Conservation (phyloP, 805 yeast species). For the Saturnispora galanensis region DNA sequence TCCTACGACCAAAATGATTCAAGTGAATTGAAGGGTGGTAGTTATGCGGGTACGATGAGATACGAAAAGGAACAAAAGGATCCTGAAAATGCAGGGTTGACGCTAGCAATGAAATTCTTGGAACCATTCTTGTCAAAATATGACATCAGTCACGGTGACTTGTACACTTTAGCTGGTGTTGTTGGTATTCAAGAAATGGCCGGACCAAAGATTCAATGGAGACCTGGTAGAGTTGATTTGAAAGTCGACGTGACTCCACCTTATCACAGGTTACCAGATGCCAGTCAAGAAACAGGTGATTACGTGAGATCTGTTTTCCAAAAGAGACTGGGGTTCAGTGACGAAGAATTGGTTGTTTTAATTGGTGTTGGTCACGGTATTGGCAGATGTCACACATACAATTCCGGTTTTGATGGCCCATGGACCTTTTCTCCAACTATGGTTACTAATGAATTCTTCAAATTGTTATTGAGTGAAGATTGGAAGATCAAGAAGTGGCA, state of each 20-base stretch:
- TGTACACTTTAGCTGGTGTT: slow-evolving; percentile 67
- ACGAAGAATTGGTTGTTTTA: slow-evolving; percentile 36
- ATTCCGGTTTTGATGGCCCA: slow-evolving; percentile 79
- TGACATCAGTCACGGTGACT: slow-evolving; percentile 54
- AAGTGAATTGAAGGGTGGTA: slow-evolving; percentile 34
- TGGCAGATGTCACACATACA: slow-evolving; percentile 40
- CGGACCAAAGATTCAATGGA: slow-evolving; percentile 56
- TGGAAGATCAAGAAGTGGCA: slow-evolving; percentile 55
- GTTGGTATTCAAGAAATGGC: slow-evolving; percentile 52
- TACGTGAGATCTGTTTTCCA: slow-evolving; percentile 37
- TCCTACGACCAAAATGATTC: slow-evolving; percentile 34
- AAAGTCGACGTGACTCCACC: slow-evolving; percentile 30
- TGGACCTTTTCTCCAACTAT: slow-evolving; percentile 78
- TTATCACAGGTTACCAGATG: slow-evolving; percentile 44
- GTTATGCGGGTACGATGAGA: slow-evolving; percentile 48
- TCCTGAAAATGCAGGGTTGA: slow-evolving; percentile 41
- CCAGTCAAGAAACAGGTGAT: slow-evolving; percentile 31
- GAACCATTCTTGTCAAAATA: slow-evolving; percentile 43
- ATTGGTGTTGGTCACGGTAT: slow-evolving; percentile 39
- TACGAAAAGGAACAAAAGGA: slow-evolving; percentile 41
- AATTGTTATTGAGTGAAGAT: slow-evolving; percentile 39
- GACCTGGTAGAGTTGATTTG: slow-evolving; percentile 38
- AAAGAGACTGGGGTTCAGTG: slow-evolving; percentile 37
- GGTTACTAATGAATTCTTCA: slow-evolving; percentile 68
- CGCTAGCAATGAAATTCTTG: slow-evolving; percentile 45